Conservation (phyloP, 169 alveolate genomes). For the Eimeria zaria region DNA sequence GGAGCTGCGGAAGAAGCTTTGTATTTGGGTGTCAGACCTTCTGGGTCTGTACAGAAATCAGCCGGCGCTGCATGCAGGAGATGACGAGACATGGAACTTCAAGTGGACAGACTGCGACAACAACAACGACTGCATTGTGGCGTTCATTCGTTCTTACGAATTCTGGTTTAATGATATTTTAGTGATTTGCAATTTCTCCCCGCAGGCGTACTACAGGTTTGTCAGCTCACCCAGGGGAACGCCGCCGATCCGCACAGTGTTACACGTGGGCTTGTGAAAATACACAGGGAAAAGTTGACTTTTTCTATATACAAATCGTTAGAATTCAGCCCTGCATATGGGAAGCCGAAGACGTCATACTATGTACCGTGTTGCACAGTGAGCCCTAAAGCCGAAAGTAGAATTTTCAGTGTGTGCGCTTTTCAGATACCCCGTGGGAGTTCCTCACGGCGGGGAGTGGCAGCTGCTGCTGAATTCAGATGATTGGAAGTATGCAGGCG, state of each 20-base stretch:
- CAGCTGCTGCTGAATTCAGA: constrained; percentile 88
- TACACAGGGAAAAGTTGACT: not conserved
- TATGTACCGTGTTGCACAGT: not conserved
- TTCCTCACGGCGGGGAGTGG: constrained; percentile 90
- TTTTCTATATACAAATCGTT: not conserved
- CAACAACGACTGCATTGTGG: constrained; percentile 87
- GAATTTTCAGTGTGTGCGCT: not conserved
- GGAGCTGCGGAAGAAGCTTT: constrained; percentile 86
- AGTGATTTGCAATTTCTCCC: constrained; percentile 88
- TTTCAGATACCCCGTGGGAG: constrained; percentile 89
- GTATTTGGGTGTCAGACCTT: constrained; percentile 88
- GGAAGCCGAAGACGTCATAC: not conserved
- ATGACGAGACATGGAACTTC: constrained; percentile 89
- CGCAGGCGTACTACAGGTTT: constrained; percentile 84
- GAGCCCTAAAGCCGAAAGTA: not conserved
- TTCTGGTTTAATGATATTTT: constrained; percentile 88
- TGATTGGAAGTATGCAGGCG: constrained; percentile 90
- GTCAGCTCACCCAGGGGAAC: not conserved
- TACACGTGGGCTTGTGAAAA: too few species aligned
- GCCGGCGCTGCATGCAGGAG: constrained; percentile 89
- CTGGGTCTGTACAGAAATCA: constrained; percentile 85
- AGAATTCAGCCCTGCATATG: not conserved
- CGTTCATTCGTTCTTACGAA: constrained; percentile 87
- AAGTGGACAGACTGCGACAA: constrained; percentile 91
- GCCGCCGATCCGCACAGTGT: not conserved